These are phyloP conservation scores for Cynanchum wilfordii DNA, from an alignment of 257 asterid genomes.

Conservation along the genomic window DNA sequence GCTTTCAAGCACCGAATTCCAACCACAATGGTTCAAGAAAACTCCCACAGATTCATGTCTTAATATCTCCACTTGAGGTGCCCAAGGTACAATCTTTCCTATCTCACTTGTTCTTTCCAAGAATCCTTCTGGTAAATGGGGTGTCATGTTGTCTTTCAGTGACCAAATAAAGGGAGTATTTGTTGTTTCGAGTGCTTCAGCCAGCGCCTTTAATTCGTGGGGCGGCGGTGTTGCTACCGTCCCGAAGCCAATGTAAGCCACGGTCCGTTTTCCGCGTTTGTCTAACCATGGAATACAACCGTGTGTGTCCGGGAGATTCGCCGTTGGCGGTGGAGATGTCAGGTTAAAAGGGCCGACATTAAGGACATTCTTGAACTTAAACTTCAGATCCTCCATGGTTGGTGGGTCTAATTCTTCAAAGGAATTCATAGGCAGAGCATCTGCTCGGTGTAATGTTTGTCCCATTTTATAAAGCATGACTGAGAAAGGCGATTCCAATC, in stretches of 20 bases:
- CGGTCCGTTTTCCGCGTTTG: constrained; percentile 30
- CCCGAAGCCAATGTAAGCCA: constrained; percentile 53
- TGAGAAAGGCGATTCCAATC: constrained; percentile 32
- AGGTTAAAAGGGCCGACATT: constrained; percentile 57
- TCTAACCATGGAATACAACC: constrained; percentile 61
- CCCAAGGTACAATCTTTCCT: constrained; percentile 54
- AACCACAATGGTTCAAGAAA: constrained; percentile 50
- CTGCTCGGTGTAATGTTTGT: constrained; percentile 28
- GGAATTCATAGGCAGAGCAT: constrained; percentile 54
- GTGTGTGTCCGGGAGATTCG: constrained; percentile 15
- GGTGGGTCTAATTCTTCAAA: constrained; percentile 65
- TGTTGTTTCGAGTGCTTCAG: constrained; percentile 48
- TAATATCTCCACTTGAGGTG: constrained; percentile 44
- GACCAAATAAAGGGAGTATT: constrained; percentile 56
- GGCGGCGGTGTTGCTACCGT: constrained; percentile 45
- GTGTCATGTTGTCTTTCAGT: constrained; percentile 25
- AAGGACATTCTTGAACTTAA: constrained; percentile 46
- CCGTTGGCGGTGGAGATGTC: constrained; percentile 19
- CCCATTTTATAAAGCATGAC: constrained; percentile 48
- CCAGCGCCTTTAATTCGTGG: constrained; percentile 40
- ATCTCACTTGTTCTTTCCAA: constrained; percentile 28
- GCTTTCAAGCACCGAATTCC: constrained; percentile 52
- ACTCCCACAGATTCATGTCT: constrained; percentile 42
- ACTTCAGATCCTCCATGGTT: constrained; percentile 37
- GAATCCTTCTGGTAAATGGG: constrained; percentile 28